Evolutionary conservation across 176 grass and related monocot genomes (phyloP), one percentile per base, ranked within the genome.

Genomic region (Bonia amplexicaulis): DNA sequence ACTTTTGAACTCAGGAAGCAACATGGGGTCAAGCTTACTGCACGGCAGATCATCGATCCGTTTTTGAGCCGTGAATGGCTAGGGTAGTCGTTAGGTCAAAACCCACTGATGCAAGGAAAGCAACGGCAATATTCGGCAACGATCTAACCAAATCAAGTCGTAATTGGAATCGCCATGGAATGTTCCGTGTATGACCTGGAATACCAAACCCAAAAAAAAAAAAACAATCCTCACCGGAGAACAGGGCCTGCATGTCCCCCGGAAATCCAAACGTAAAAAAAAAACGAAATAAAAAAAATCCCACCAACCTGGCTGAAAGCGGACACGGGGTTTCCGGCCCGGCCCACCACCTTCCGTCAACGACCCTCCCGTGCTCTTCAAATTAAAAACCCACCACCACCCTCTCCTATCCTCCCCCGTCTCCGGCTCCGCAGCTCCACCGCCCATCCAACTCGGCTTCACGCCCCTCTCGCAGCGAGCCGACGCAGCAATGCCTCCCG

Each of bases 291-390:
- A 40, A 39, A 64, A 0, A 6, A 46, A 58, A 45, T 37, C 35
- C 35, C 35, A 37, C 35, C 35, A 37, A 37, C 3, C 6, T 27
- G 16, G 51, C 54, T 49, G 7, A 4, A 78, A 61, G 22, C 77
- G 23, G 88, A 68, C 77, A 44, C 57, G 88, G 77, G 67, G 7
- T 79, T 93, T 79, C 82, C 92, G 79, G 92, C 86, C 85, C 66
- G 85, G 85, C 88, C 88, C 85, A 74, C 69, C 76, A 29, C 67
- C 59, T 40, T 77, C 88, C 83, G 69, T 73, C 90, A 62, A 58
- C 70, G 35, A 73, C 80, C 45, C 71, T 62, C 70, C 60, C 40
- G 15, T 78, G 64, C 26, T 66, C 92, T 88, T 90, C 80, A 91
- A 87, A 86, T 82, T 84, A 88, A 80, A 88, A 85, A 71, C 85